phyloP scores from a whole-genome alignment of 2,329 filamentous ascomycete species.

The Aureobasidium uvarum region DNA sequence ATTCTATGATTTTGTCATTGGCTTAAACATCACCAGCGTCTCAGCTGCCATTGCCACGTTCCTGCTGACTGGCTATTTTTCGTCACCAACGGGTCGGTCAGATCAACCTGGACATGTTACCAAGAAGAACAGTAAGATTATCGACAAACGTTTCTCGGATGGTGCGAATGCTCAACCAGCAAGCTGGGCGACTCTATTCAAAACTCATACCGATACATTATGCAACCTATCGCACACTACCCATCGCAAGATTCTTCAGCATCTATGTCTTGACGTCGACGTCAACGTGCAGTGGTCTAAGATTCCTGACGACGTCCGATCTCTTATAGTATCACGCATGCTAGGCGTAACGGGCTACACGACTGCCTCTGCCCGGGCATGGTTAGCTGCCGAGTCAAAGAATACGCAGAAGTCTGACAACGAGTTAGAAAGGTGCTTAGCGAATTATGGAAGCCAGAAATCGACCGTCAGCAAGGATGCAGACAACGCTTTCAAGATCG shows the following conservation, averaged over 20 bases:
- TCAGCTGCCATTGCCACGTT: constrained; percentile 27
- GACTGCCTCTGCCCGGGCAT: constrained; percentile 15
- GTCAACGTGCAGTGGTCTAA: constrained; percentile 26
- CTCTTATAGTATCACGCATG: constrained; percentile 27
- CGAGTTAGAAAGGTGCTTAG: background rate
- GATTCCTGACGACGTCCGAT: constrained; percentile 27
- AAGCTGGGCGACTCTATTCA: background rate
- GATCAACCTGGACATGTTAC: background rate
- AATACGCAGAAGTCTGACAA: constrained; percentile 16
- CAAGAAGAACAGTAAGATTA: no score
- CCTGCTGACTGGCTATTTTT: constrained; percentile 28
- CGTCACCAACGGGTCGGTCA: background rate
- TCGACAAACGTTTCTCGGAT: background rate
- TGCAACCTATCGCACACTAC: constrained; percentile 26
- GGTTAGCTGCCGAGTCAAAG: constrained; percentile 24
- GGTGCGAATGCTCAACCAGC: no score
- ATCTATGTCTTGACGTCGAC: constrained; percentile 27
- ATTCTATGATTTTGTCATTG: constrained; percentile 28
- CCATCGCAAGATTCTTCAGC: constrained; percentile 24
- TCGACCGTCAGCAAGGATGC: background rate
- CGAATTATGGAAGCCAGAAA: background rate
- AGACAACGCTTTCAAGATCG: constrained; percentile 8
- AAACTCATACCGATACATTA: background rate
- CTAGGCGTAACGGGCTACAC: constrained; percentile 16
- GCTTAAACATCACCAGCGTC: constrained; percentile 24